Conservation (phyloP, 1,139 yeast genomes). For the Kodamaea arcana region DNA sequence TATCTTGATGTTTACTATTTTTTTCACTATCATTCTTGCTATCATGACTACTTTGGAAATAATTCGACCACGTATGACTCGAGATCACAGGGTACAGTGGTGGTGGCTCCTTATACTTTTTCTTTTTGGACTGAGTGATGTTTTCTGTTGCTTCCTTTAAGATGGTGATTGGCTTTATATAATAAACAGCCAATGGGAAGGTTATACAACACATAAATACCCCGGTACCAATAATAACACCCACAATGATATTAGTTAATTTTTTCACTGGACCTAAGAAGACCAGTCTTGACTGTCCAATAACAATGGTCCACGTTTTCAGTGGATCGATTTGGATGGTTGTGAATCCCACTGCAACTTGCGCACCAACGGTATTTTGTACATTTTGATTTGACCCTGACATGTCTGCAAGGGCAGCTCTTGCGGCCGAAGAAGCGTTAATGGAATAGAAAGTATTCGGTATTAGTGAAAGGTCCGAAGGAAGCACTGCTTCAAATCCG, state of each 20-base stretch:
- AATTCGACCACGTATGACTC: not conserved
- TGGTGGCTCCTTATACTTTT: constrained; percentile 12
- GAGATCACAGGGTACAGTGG: not conserved
- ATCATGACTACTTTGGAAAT: not conserved
- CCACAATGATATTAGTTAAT: constrained; percentile 66
- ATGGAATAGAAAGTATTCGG: constrained; percentile 25
- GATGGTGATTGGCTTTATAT: constrained; percentile 77
- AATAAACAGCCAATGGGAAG: constrained; percentile 78
- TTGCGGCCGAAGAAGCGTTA: constrained; percentile 33
- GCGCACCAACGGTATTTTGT: constrained; percentile 33
- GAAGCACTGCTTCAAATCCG: constrained; percentile 37
- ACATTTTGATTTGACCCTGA: constrained; percentile 52
- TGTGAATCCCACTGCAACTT: constrained; percentile 71
- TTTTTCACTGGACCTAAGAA: constrained; percentile 63
- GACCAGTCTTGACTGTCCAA: constrained; percentile 57
- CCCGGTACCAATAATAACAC: constrained; percentile 77
- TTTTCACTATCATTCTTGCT: not conserved
- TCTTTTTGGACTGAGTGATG: constrained; percentile 35
- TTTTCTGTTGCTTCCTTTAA: constrained; percentile 82
- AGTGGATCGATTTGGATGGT: constrained; percentile 46
- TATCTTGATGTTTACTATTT: not conserved
- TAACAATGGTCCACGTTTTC: constrained; percentile 71
- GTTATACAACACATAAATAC: constrained; percentile 71
- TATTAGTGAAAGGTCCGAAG: constrained; percentile 25
- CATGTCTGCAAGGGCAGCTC: constrained; percentile 30